phyloP scores from a whole-genome alignment of 176 grass and related monocot species.

The Lolium multiflorum region DNA sequence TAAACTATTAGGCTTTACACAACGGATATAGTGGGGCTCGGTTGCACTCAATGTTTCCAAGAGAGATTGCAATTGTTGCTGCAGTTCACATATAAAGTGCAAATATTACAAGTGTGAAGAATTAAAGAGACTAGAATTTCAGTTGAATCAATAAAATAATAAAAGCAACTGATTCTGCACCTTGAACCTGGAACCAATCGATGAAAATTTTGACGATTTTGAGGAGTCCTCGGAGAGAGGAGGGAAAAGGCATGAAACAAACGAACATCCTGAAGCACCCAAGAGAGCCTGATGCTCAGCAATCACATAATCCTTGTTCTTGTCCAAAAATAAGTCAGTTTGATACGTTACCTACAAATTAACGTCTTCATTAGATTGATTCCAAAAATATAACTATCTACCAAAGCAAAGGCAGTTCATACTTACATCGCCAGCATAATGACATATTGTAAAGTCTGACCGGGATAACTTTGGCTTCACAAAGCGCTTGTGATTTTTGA shows the following conservation, averaged over 20 bases:
- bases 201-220: slow-evolving; percentile 99
- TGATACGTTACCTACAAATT: slow-evolving; percentile 93
- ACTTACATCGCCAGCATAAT: slow-evolving; percentile 98
- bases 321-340: slow-evolving; percentile 91
- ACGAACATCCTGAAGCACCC: slow-evolving; percentile 80
- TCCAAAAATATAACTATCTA: slow-evolving; percentile 13
- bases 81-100: slow-evolving; percentile 40
- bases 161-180: slow-evolving; percentile 45
- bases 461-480: slow-evolving; percentile 90
- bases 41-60: slow-evolving; percentile 92
- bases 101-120: slow-evolving; percentile 29
- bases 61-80: slow-evolving; percentile 98
- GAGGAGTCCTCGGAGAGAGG: slow-evolving; percentile 74
- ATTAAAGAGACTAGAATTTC: slow-evolving; percentile 27
- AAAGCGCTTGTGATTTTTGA: slow-evolving; percentile 92
- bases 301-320: slow-evolving; percentile 99
- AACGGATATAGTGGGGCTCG: slow-evolving; percentile 98
- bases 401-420: slow-evolving; percentile 30
- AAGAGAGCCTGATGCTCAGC: slow-evolving; percentile 94
- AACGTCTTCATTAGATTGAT: slow-evolving; percentile 24
- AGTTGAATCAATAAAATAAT: slow-evolving; percentile 32
- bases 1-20: slow-evolving; percentile 97
- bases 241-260: slow-evolving; percentile 84
- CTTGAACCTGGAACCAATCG: slow-evolving; percentile 97
- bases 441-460: slow-evolving; percentile 93